Evolutionary conservation across 208 protist species (phyloP).

Genomic region (Crithidia bombi): DNA sequence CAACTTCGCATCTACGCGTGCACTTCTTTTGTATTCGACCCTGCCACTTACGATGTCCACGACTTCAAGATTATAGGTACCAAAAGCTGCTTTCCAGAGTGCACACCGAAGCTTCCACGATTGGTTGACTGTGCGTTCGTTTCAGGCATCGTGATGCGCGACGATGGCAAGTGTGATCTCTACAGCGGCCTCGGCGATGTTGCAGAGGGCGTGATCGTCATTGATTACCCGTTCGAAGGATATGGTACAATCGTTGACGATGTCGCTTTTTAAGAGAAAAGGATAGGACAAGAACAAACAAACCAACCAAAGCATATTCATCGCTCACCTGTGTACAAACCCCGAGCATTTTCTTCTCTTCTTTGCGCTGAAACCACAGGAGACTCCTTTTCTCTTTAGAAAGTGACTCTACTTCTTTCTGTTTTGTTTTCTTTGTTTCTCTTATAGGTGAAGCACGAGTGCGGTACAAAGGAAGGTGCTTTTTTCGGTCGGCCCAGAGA

Average conservation of each 20-base stretch:
- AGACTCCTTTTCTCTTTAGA: no score
- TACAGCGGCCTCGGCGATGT: constrained; percentile 54
- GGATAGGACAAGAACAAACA: not conserved
- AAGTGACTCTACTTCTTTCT: not conserved
- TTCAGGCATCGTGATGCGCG: constrained; percentile 49
- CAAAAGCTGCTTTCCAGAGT: constrained; percentile 43
- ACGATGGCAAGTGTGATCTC: constrained; percentile 48
- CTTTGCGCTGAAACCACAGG: not conserved
- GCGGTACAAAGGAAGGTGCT: not conserved
- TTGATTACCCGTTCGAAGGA: constrained; percentile 71
- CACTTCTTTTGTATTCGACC: constrained; percentile 61
- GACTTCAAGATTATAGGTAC: constrained; percentile 64
- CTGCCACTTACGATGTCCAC: constrained; percentile 41
- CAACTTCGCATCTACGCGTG: constrained; percentile 52
- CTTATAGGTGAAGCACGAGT: not conserved
- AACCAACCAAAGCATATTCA: not conserved
- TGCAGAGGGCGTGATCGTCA: constrained; percentile 37
- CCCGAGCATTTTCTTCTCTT: not conserved
- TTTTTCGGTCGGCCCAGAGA: not conserved
- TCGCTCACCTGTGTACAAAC: not conserved
- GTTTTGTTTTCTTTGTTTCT: not conserved
- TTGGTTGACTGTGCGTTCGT: constrained; percentile 53
- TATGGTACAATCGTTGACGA: constrained; percentile 50
- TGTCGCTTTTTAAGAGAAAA: constrained; percentile 38
- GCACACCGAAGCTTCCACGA: constrained; percentile 35